These are phyloP conservation scores for Nannizzia gypsea DNA, from an alignment of 2,329 filamentous ascomycete species.

Conservation along the genomic window DNA sequence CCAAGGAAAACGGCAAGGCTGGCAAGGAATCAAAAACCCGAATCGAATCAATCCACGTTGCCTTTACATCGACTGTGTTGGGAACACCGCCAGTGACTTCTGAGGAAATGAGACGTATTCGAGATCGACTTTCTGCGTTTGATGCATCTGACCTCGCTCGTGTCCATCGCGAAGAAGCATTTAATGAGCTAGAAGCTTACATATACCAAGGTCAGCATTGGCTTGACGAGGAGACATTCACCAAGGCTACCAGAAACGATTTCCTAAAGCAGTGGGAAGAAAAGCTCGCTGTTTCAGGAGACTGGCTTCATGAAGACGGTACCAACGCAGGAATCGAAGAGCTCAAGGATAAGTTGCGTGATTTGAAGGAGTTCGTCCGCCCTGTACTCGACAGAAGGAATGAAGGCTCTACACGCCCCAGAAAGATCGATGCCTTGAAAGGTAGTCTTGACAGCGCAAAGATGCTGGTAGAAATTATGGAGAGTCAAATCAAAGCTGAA, in stretches of 20 bases:
- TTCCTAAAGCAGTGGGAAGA: slow-evolving; percentile 56
- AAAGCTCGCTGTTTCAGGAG: slow-evolving; percentile 57
- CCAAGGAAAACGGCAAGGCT: slow-evolving; percentile 32
- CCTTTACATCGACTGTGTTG: slow-evolving; percentile 38
- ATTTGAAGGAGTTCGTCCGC: slow-evolving; percentile 62
- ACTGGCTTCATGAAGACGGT: slow-evolving; percentile 87
- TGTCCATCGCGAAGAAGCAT: slow-evolving; percentile 64
- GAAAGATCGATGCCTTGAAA: slow-evolving; percentile 54
- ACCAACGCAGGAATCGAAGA: slow-evolving; percentile 61
- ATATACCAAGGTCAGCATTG: slow-evolving; percentile 83
- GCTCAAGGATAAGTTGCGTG: slow-evolving; percentile 64
- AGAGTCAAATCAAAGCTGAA: slow-evolving; percentile 61
- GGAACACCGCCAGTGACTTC: slow-evolving; percentile 29
- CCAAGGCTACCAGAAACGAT: slow-evolving; percentile 55
- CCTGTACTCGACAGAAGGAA: slow-evolving; percentile 65
- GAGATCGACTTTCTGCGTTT: slow-evolving; percentile 69
- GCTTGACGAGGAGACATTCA: slow-evolving; percentile 63
- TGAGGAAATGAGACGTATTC: slow-evolving; percentile 39
- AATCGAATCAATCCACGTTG: slow-evolving; percentile 42
- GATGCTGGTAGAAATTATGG: slow-evolving; percentile 58
- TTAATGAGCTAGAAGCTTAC: slow-evolving; percentile 87
- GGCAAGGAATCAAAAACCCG: slow-evolving; percentile 35
- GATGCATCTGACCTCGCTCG: slow-evolving; percentile 73
- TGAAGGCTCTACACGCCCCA: slow-evolving; percentile 60
- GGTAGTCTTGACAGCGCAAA: slow-evolving; percentile 60